phyloP scores from a whole-genome alignment of 2,329 filamentous ascomycete species.

The Aureobasidium mangrovei region DNA sequence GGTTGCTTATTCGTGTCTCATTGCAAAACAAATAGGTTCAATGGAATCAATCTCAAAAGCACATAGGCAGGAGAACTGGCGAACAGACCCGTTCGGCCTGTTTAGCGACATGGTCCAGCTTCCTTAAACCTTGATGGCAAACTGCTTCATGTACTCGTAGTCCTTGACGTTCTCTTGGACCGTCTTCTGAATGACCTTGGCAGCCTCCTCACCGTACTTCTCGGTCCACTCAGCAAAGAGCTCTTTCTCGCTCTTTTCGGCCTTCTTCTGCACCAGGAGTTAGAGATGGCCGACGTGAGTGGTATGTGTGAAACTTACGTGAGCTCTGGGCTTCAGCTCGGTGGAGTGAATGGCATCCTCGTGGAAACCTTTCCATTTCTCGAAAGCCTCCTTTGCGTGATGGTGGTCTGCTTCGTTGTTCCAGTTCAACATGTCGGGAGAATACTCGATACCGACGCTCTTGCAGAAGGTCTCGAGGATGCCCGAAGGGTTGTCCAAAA shows the following conservation, averaged over 20 bases:
- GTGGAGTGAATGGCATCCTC: constrained; percentile 84
- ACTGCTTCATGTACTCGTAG: constrained; percentile 76
- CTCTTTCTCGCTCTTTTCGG: constrained; percentile 53
- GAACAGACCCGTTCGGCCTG: no score
- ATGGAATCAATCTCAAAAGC: no score
- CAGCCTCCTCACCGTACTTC: constrained; percentile 65
- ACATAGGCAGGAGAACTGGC: no score
- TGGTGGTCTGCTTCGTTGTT: constrained; percentile 62
- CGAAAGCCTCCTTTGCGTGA: constrained; percentile 66
- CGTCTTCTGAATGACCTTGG: constrained; percentile 59
- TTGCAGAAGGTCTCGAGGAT: constrained; percentile 74
- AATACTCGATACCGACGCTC: constrained; percentile 69
- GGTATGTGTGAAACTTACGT: constrained; percentile 38
- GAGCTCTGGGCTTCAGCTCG: constrained; percentile 60
- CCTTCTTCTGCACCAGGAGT: constrained; percentile 42
- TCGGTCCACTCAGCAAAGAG: constrained; percentile 63
- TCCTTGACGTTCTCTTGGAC: constrained; percentile 64
- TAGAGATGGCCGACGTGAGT: constrained; percentile 4
- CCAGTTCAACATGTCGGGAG: constrained; percentile 75
- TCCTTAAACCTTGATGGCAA: constrained; percentile 49
- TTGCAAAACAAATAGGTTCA: no score
- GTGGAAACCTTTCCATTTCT: constrained; percentile 97
- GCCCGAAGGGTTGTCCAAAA: constrained; percentile 73
- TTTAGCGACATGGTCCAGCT: not conserved
- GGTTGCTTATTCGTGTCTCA: no score